phyloP scores from a whole-genome alignment of 139 green algal species.

The Axilococcus clingmanii region DNA sequence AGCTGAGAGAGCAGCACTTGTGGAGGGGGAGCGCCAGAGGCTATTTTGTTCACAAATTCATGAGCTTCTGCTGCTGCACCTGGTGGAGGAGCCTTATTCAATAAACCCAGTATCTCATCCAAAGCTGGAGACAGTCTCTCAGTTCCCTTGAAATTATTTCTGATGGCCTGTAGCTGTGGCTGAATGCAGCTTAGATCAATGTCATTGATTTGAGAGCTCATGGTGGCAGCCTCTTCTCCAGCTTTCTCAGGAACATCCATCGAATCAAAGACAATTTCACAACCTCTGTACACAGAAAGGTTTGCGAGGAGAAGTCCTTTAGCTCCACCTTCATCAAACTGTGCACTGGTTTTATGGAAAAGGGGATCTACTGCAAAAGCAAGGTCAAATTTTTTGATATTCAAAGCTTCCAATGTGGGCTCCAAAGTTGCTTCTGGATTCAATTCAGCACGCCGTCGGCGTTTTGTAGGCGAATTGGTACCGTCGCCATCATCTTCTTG shows the following conservation, averaged over 20 bases:
- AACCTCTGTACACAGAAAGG: conserved; percentile 50
- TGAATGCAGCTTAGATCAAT: conserved; percentile 23
- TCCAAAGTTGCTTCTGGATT: conserved; percentile 54
- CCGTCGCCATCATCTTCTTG: conserved; percentile 14
- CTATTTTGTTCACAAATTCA: conserved; percentile 12
- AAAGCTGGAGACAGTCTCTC: conserved; percentile 11
- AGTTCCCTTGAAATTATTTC: neutral
- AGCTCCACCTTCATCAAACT: conserved; percentile 80
- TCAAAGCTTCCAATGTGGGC: conserved; percentile 45
- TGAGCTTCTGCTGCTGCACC: conserved; percentile 12
- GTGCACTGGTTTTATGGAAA: conserved; percentile 76
- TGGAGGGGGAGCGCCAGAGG: neutral
- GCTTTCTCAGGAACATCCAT: conserved; percentile 40
- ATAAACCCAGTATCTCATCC: conserved; percentile 17
- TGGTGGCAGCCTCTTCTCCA: conserved; percentile 5
- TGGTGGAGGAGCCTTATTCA: neutral
- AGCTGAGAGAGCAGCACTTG: neutral
- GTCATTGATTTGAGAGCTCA: conserved; percentile 10
- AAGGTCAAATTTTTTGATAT: conserved; percentile 68
- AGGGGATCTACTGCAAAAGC: conserved; percentile 61
- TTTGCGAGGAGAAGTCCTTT: conserved; percentile 71
- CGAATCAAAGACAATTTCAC: conserved; percentile 72
- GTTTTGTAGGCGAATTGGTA: conserved; percentile 7
- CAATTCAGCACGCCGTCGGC: conserved; percentile 14
- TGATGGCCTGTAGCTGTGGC: conserved; percentile 11